Base-by-base conservation (phyloP, 305 asterid genomes). In the Fraxinus sp. region DNA sequence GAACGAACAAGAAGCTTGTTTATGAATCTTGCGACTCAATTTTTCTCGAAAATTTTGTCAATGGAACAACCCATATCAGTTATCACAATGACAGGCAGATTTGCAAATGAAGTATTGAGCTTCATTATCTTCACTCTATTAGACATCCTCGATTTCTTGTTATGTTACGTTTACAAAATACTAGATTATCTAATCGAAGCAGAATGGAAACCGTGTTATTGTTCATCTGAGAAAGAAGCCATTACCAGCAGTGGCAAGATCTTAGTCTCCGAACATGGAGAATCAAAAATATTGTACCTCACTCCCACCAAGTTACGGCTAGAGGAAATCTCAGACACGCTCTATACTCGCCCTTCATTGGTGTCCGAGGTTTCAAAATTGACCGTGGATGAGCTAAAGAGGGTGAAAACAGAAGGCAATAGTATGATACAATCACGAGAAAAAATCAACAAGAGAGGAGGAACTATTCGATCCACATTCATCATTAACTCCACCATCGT, bases 311-410 rank as follows among this genome's bases (percentile, higher is more conserved):
- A 89, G 39, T 46, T 96, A 44, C 94, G 91, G 76, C 88, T 94
- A 1, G 99, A 96, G 68, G 98, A 96, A 41, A 89, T 96, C 79
- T 94, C 98, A 1, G 98, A 96, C 90, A 96, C 99, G 6, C 92
- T 96, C 81, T 94, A 90, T 89, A 84, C 90, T 49, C 94, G 99
- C 41, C 93, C 92, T 6, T 90, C 97, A 0, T 74, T 89, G 55
- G 87, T 89, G 64, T 83, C 95, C 4, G 92, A 93, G 76, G 88
- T 92, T 14, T 89, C 97, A 0, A 89, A 89, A 5, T 91, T 90
- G 9, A 85, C 91, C n/a, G 88, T 89, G 4, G 28, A 59, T 59
- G 70, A 59, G 70, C 70, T 59, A 59, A 62, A 62, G 30, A 20
- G 32, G 71, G 28, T 62, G 30, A 62, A 62, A 62, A 2, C 26